Conservation (phyloP, 2,329 filamentous ascomycete species). For the Monosporascus sp. region DNA sequence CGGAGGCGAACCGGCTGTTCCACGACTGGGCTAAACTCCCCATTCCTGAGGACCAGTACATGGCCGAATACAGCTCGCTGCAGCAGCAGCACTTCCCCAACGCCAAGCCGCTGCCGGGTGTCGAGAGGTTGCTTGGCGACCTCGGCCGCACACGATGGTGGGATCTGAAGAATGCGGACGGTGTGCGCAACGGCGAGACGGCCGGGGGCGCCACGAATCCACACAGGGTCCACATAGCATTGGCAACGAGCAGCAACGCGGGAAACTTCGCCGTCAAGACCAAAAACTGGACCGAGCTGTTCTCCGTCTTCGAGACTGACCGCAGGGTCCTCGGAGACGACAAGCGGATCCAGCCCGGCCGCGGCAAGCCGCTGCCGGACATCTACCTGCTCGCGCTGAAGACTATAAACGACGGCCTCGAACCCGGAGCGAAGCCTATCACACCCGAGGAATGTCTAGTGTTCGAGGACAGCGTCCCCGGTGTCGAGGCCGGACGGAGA, state of each 20-base stretch:
- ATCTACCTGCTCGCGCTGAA: conserved; percentile 86
- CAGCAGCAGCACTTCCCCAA: conserved; percentile 70
- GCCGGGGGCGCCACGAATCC: conserved; percentile 20
- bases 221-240: conserved; percentile 66
- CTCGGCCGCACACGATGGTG: conserved; percentile 52
- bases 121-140: conserved; percentile 60
- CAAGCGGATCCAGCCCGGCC: conserved; percentile 64
- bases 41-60: conserved; percentile 66
- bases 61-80: conserved; percentile 51
- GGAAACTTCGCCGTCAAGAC: conserved; percentile 77
- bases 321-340: conserved; percentile 85
- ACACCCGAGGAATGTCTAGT: conserved; percentile 85
- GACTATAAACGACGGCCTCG: conserved; percentile 73
- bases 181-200: conserved; percentile 16
- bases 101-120: conserved; percentile 75
- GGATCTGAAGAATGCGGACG: conserved; percentile 30
- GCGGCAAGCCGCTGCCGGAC: conserved; percentile 93
- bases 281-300: conserved; percentile 51
- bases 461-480: conserved; percentile 92
- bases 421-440: conserved; percentile 59
- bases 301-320: conserved; percentile 61
- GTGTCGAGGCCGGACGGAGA: conserved; percentile 82
- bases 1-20: conserved; percentile 50
- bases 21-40: conserved; percentile 83
- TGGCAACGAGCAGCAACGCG: conserved; percentile 75